Conservation (phyloP, 495 filamentous ascomycete species). For the Podospora tetraspora region DNA sequence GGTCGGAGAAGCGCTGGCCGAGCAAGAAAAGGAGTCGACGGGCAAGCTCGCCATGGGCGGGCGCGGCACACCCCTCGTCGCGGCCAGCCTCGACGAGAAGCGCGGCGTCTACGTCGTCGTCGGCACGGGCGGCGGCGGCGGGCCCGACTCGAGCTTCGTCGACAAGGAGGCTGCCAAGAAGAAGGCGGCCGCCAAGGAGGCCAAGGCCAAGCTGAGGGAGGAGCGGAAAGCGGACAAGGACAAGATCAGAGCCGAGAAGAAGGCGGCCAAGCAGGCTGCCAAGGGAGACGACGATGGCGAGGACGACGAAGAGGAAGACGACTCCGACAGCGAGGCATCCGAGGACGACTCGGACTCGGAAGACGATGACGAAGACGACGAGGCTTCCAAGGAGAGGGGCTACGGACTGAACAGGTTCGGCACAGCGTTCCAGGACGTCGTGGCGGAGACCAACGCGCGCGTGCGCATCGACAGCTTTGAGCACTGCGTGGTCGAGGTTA, state of each 20-base stretch:
- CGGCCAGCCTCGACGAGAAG: slow-evolving; percentile 82
- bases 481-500: slow-evolving; percentile 92
- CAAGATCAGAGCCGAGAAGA: slow-evolving; percentile 58
- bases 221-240: slow-evolving; percentile 53
- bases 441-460: slow-evolving; percentile 81
- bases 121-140: slow-evolving; percentile 75
- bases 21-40: slow-evolving; percentile 71
- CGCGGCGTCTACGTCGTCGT: slow-evolving; percentile 88
- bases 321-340: slow-evolving; percentile 16
- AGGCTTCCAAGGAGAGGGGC: slow-evolving; percentile 50
- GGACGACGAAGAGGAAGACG: slow-evolving; percentile 20
- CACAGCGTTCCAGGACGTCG: slow-evolving; percentile 91
- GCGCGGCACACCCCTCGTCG: slow-evolving; percentile 76
- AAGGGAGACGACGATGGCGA: slow-evolving; percentile 44
- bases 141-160: slow-evolving; percentile 51
- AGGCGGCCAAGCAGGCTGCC: slow-evolving; percentile 41
- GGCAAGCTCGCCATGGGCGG: slow-evolving; percentile 64
- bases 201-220: slow-evolving; percentile 56
- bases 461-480: slow-evolving; percentile 96
- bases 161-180: slow-evolving; percentile 61
- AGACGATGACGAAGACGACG: slow-evolving; percentile 58
- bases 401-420: slow-evolving; percentile 83
- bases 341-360: slow-evolving; percentile 35
- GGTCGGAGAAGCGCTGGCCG: slow-evolving; percentile 87
- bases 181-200: slow-evolving; percentile 53